Evolutionary conservation across 164 flowering plant genomes (phyloP).

Genomic region (Nymphaea thermarum): DNA sequence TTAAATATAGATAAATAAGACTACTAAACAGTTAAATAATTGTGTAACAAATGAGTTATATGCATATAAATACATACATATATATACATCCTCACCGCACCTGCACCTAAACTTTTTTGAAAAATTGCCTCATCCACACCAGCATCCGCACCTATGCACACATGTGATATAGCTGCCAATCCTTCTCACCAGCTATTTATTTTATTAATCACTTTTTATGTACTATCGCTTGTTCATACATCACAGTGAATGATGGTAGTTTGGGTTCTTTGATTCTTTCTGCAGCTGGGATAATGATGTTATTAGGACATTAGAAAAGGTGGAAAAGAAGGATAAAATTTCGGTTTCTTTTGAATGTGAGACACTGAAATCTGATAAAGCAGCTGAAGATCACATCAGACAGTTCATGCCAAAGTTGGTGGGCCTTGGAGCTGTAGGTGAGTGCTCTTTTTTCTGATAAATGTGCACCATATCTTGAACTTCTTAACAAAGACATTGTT

Average conservation of each 20-base stretch:
- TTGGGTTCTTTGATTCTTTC: background rate
- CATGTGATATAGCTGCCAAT: no score
- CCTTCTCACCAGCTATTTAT: no score
- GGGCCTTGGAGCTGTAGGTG: constrained; percentile 88
- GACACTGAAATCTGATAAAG: constrained; percentile 77
- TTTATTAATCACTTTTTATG: no score
- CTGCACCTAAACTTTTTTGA: no score
- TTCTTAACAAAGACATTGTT: background rate
- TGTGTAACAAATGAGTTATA: no score
- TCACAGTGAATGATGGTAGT: background rate
- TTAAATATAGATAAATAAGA: no score
- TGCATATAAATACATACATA: no score
- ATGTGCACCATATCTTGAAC: background rate
- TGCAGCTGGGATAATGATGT: constrained; percentile 86
- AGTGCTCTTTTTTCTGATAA: constrained; percentile 2
- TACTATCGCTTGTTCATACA: no score
- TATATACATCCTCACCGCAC: no score
- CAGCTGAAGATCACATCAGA: constrained; percentile 85
- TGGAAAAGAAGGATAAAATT: constrained; percentile 39
- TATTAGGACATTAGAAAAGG: constrained; percentile 59
- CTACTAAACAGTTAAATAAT: no score
- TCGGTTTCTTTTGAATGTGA: constrained; percentile 71
- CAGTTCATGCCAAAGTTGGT: constrained; percentile 82
- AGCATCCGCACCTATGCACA: no score
- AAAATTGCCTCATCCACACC: no score